Evolutionary conservation across 768 basidiomycete species (phyloP), one percentile per base, ranked within the genome.

Genomic region (Naganishia kalamii): DNA sequence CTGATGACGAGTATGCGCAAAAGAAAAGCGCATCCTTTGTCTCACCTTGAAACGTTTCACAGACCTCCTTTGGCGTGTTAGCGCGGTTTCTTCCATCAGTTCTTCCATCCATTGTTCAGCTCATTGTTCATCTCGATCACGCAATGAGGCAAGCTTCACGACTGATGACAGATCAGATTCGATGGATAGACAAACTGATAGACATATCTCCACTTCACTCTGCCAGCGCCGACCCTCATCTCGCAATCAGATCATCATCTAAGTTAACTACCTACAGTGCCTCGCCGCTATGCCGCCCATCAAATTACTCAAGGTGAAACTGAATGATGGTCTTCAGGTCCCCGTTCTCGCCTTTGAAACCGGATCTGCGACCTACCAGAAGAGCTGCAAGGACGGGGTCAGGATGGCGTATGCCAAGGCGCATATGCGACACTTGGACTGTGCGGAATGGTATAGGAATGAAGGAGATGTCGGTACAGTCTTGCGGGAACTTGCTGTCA

Each of bases 371-470:
- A 48, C 37, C 49, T 59, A 46, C 41, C 33, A 40, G 33, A 43
- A 66, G 60, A 41, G 30, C 10, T 52, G 52, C 17, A 49, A 40
- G 37, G 46, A 62, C 21, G 17, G 59, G 21, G 62, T 66, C 27
- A 23, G 41, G 47, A 65, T 50, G 50, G 54, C 62, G 4, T 33
- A 60, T 15, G 21, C 67, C 21, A 30, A 63, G 17, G 63, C 50
- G 21, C 40, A 48, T 4, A 52, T 33, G 49, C 41, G 25, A 35
- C 46, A 47, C 43, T 54, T 60, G 30, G 61, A 62, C 21, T 67
- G 54, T 44, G 59, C 66, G n/a, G 77, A 7, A 65, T 72, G 64
- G 41, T 80, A 81, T 60, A 60, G 47, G 3, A 80, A 78, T 63
- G 73, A 75, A 47, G 66, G 52, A 4, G 70, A 69, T 6, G 69